These are phyloP conservation scores for Aquanectria penicillioides DNA, from an alignment of 2,329 filamentous ascomycete species.

Conservation along the genomic window DNA sequence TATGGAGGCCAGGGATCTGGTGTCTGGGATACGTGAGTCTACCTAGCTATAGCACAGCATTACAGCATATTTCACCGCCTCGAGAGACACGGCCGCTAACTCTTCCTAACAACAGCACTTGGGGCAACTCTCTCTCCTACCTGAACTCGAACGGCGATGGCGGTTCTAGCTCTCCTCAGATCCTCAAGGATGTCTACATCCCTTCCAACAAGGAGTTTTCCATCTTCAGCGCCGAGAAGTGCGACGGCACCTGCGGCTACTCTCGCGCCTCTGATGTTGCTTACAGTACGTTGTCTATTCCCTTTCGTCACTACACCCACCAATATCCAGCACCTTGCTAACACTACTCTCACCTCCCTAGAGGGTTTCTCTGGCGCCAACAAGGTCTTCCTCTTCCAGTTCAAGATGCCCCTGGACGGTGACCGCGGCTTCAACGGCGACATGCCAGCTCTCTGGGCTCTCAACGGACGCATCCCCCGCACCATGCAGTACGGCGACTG, in stretches of 20 bases:
- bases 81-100: too few species aligned
- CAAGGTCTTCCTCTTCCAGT: slow-evolving; percentile 79
- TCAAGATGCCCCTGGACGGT: slow-evolving; percentile 74
- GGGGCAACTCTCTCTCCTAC: slow-evolving; percentile 59
- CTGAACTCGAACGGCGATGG: slow-evolving; percentile 53
- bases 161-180: slow-evolving; percentile 50
- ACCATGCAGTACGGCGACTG: slow-evolving; percentile 76
- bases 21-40: slow-evolving; percentile 54
- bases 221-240: slow-evolving; percentile 57
- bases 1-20: slow-evolving; percentile 56
- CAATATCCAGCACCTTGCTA: neutral
- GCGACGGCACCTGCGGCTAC: slow-evolving; percentile 55
- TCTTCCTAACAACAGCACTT: too few species aligned
- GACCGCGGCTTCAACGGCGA: slow-evolving; percentile 65
- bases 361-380: slow-evolving; percentile 76
- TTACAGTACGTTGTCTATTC: slow-evolving; percentile 50
- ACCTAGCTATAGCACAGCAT: too few species aligned
- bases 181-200: slow-evolving; percentile 52
- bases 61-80: too few species aligned
- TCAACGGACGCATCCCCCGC: slow-evolving; percentile 78
- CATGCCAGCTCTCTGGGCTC: slow-evolving; percentile 80
- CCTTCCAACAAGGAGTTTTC: slow-evolving; percentile 57
- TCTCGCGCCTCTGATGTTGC: slow-evolving; percentile 55
- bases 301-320: neutral
- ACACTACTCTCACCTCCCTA: slow-evolving; percentile 45